phyloP scores from a whole-genome alignment of 345 rosid species.

The Carallia brachiata region DNA sequence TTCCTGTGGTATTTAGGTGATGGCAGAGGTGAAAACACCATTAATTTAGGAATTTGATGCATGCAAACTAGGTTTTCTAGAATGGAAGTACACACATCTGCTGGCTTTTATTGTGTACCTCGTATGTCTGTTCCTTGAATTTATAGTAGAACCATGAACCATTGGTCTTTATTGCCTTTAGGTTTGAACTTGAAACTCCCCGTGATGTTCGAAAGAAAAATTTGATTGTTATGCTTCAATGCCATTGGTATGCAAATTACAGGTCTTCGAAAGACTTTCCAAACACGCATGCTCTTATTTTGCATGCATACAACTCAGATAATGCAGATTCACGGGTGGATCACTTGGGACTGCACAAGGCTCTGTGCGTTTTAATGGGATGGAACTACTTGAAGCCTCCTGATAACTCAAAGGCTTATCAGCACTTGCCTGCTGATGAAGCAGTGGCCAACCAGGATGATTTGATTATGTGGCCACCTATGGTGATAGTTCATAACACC shows the following conservation, averaged over 20 bases:
- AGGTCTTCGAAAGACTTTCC: conserved; percentile 86
- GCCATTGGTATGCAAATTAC: conserved; percentile 65
- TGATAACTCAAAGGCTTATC: conserved; percentile 81
- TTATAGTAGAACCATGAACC: conserved; percentile 1
- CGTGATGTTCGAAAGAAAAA: conserved; percentile 30
- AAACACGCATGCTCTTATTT: conserved; percentile 86
- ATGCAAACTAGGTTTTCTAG: not conserved
- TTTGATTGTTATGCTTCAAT: conserved; percentile 58
- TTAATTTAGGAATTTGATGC: not conserved
- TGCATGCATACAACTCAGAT: conserved; percentile 89
- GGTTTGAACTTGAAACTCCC: conserved; percentile 31
- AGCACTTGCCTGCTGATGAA: conserved; percentile 67
- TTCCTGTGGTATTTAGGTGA: not conserved
- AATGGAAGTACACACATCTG: not conserved
- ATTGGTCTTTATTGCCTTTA: conserved; percentile 13
- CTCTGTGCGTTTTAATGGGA: conserved; percentile 93
- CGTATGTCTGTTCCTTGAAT: conserved; percentile 5
- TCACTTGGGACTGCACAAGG: conserved; percentile 96
- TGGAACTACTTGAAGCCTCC: conserved; percentile 86
- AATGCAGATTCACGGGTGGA: conserved; percentile 70
- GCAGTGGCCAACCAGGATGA: conserved; percentile 82
- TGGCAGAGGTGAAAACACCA: not conserved
- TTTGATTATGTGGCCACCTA: conserved; percentile 95
- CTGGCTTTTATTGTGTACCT: not conserved
- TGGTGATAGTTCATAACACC: conserved; percentile 89